Conservation (phyloP, 1,139 yeast species). For the Lodderomyces margitis region DNA sequence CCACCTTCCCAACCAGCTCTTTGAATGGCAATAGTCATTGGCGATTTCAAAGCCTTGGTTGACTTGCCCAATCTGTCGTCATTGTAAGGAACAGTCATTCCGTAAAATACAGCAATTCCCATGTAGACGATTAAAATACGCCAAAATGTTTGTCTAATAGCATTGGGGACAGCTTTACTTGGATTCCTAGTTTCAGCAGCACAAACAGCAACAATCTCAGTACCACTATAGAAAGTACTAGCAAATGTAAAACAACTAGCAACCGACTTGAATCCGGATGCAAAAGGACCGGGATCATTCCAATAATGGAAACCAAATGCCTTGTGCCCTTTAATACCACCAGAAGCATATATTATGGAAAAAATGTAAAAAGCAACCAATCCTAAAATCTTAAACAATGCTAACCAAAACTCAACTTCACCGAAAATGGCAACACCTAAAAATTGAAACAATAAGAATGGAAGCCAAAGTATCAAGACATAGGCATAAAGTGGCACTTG, state of each 20-base stretch:
- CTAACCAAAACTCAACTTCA: conserved; percentile 65
- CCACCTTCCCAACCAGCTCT: conserved; percentile 52
- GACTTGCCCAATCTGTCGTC: conserved; percentile 32
- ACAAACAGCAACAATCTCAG: conserved; percentile 56
- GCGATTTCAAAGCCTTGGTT: conserved; percentile 35
- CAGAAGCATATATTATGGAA: conserved; percentile 59
- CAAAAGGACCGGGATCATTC: conserved; percentile 51
- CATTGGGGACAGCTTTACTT: conserved; percentile 52
- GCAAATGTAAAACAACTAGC: conserved; percentile 71
- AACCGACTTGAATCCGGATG: conserved; percentile 63
- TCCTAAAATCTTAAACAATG: conserved; percentile 53
- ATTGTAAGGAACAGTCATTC: conserved; percentile 54
- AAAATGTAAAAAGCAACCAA: conserved; percentile 58
- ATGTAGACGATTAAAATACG: conserved; percentile 54
- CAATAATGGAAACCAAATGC: conserved; percentile 54
- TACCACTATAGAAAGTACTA: conserved; percentile 58
- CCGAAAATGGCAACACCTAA: conserved; percentile 63
- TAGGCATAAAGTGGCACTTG: conserved; percentile 61
- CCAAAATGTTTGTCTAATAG: conserved; percentile 57
- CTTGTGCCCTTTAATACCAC: conserved; percentile 56
- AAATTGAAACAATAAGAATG: conserved; percentile 52
- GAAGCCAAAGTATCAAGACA: conserved; percentile 53
- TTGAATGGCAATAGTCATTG: conserved; percentile 42
- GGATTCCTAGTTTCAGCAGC: conserved; percentile 60
- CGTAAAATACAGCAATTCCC: conserved; percentile 53